Conservation (phyloP, 164 flowering plant genomes). For the Cinnamomum micranthum region DNA sequence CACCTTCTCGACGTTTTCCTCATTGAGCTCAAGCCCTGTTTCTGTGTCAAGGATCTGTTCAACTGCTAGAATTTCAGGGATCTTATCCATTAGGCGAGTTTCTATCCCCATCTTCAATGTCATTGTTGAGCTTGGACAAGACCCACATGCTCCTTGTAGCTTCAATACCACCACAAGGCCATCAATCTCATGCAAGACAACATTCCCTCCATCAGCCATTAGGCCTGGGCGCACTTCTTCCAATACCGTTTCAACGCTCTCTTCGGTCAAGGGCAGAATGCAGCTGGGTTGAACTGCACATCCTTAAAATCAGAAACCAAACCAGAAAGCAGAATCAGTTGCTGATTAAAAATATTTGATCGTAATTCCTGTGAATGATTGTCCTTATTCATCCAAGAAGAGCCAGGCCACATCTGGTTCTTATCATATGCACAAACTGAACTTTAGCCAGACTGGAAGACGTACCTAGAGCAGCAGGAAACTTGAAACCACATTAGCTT, state of each 20-base stretch:
- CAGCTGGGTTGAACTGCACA: slow-evolving; percentile 16
- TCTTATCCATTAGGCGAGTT: slow-evolving; percentile 73
- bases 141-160: slow-evolving; percentile 96
- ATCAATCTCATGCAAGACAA: slow-evolving; percentile 85
- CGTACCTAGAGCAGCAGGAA: no score
- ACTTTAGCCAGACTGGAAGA: no score
- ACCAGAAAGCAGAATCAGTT: not conserved
- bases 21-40: slow-evolving; percentile 81
- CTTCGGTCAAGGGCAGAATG: slow-evolving; percentile 74
- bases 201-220: slow-evolving; percentile 97
- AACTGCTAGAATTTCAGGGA: slow-evolving; percentile 79
- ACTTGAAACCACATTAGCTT: not conserved
- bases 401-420: not conserved
- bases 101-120: slow-evolving; percentile 89
- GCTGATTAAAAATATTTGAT: no score
- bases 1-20: slow-evolving; percentile 88
- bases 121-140: slow-evolving; percentile 95
- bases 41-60: slow-evolving; percentile 85
- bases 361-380: not conserved
- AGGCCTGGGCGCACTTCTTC: slow-evolving; percentile 80
- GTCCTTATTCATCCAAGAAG: not conserved
- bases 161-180: slow-evolving; percentile 83
- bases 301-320: slow-evolving; percentile 20
- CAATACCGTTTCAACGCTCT: slow-evolving; percentile 82
- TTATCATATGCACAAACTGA: no score